Conservation (phyloP, 768 basidiomycete species). For the Omphalotus guepiniiformis region DNA sequence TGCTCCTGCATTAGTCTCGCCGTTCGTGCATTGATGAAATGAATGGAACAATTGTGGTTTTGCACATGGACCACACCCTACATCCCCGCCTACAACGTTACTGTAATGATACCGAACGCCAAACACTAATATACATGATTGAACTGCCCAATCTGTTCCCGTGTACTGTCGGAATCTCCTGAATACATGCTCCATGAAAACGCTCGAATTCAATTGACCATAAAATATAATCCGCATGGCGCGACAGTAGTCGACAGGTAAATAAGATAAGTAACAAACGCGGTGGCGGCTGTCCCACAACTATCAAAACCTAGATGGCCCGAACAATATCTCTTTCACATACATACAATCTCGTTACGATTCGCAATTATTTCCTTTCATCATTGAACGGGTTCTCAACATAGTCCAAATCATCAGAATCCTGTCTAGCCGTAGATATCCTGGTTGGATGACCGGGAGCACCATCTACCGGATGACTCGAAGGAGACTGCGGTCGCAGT, state of each 20-base stretch:
- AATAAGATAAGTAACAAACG: too few species aligned
- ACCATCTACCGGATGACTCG: slow-evolving; percentile 1
- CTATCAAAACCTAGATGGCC: too few species aligned
- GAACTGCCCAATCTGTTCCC: not conserved
- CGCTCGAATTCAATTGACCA: too few species aligned
- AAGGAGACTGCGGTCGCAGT: slow-evolving; percentile 26
- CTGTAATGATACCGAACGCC: not conserved
- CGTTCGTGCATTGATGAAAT: slow-evolving; percentile 27
- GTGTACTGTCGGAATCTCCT: too few species aligned
- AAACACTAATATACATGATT: not conserved
- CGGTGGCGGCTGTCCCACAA: too few species aligned
- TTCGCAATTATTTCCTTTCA: not conserved
- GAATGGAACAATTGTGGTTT: too few species aligned
- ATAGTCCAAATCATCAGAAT: slow-evolving; percentile 61
- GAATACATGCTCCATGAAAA: too few species aligned
- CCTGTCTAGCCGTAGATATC: slow-evolving; percentile 12
- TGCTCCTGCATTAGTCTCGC: slow-evolving; percentile 26
- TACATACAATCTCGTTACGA: not conserved
- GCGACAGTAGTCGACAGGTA: too few species aligned
- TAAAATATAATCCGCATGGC: too few species aligned
- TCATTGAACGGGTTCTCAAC: slow-evolving; percentile 76
- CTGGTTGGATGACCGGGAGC: not conserved
- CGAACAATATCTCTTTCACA: not conserved
- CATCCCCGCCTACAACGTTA: too few species aligned
- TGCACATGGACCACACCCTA: too few species aligned